Base-by-base conservation (phyloP, 148 eudicot genomes). In the Amaranthus cruentus region DNA sequence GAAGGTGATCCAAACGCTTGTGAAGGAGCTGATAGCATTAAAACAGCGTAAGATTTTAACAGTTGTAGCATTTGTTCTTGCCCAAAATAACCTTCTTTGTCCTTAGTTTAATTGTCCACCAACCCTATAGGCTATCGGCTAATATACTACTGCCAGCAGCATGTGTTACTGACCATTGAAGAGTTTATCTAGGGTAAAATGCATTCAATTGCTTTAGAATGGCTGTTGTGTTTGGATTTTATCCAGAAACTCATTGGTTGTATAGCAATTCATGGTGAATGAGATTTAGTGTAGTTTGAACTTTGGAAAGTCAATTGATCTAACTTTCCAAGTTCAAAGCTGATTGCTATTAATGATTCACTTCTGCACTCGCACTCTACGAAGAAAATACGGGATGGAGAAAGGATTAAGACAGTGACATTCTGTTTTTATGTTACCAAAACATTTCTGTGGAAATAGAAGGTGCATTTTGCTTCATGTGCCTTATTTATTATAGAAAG, bases 1-100 rank as follows among this genome's bases (percentile, higher is more conserved):
- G 99, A 95, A 82, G 99, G 99, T 72, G 99, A 95, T 80, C 85
- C 97, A 43, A 95, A 95, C 83, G 60, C 83, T 73, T 87, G 87
- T 69, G 99, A 87, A 81, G 96, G 87, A 70, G 89, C 99, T 73
- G 99, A 92, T 75, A 84, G 96, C 84, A 88, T 95, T 80, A 91
- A 95, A 90, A 95, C 99, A 62, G 99, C 96, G 99, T 95, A 86
- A 82, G 91, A 68, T 10, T 69, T 66, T 71, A 55, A 73, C 9
- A 38, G 50, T 48, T 63, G 57, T 3, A 43, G 46, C 62, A 43
- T 48, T 49, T 43, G 15, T 12, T 38, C 13, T 6, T 66, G 46
- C 18, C 13, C 57, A 9, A 18, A 47, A 9, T 6, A 15, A 9
- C 55, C 53, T 44, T 58, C 12, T 12, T 3, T 66, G 10, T 43